phyloP scores from a whole-genome alignment of 805 yeast genomes.

The Wickerhamomyces chaumierensis region DNA sequence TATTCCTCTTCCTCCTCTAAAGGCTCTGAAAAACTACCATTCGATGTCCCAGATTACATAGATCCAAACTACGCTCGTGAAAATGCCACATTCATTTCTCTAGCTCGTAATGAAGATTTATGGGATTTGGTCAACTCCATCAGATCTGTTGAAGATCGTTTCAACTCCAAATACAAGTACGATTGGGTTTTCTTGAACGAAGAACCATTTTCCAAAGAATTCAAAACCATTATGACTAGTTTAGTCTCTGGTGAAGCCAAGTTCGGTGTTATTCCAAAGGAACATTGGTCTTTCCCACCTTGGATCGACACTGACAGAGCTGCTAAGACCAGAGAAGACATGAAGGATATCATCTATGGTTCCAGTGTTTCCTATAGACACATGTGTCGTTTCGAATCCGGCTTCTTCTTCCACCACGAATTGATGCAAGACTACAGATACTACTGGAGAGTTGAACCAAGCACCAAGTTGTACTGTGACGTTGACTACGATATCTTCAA shows the following conservation, averaged over 20 bases:
- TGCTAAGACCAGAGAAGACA: slow-evolving; percentile 40
- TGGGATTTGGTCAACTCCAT: slow-evolving; percentile 52
- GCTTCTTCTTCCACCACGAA: slow-evolving; percentile 77
- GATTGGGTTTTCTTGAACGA: slow-evolving; percentile 96
- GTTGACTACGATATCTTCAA: slow-evolving; percentile 71
- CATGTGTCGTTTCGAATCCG: slow-evolving; percentile 89
- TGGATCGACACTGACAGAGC: slow-evolving; percentile 70
- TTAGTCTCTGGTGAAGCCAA: slow-evolving; percentile 67
- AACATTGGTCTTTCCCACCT: slow-evolving; percentile 81
- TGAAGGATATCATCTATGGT: slow-evolving; percentile 52
- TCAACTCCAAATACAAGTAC: slow-evolving; percentile 69
- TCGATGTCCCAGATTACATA: not conserved
- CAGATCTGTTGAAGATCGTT: slow-evolving; percentile 77
- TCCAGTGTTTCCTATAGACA: slow-evolving; percentile 65
- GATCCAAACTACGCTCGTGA: slow-evolving; percentile 25
- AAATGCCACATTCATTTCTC: slow-evolving; percentile 71
- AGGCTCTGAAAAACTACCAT: not conserved
- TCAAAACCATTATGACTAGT: slow-evolving; percentile 53
- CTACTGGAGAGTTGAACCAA: slow-evolving; percentile 95
- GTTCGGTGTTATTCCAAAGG: slow-evolving; percentile 72
- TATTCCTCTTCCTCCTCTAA: not conserved
- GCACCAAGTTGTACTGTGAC: slow-evolving; percentile 71
- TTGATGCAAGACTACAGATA: slow-evolving; percentile 67
- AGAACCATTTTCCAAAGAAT: slow-evolving; percentile 72
- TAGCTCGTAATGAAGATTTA: slow-evolving; percentile 70